Base-by-base conservation (phyloP, 2,329 filamentous ascomycete genomes). In the Colletotrichum salicis region DNA sequence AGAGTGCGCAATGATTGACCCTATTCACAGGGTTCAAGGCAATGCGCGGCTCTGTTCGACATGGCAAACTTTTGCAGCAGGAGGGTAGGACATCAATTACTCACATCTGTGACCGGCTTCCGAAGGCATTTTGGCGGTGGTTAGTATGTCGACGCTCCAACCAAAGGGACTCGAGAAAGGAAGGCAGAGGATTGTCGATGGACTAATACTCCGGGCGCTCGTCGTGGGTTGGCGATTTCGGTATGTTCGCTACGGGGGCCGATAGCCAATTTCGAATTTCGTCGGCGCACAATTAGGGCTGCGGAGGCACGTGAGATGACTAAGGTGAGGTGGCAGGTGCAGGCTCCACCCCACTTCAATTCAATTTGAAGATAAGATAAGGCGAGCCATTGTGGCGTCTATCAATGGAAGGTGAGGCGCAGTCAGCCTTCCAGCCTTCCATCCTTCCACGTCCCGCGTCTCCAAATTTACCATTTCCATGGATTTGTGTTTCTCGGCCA, bases 51-150 rank as follows among this genome's bases (percentile, higher is more conserved):
- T 48, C 6, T n/a, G 31, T 37, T 68, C 64, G 27, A 54, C 33
- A 70, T 24, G 27, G 62, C 62, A 58, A 59, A 68, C 13, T 31
- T 15, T n/a, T 22, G 27, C 63, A 33, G 15, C 33, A 24, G 22
- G 54, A 12, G 41, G 64, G 63, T 63, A 64, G 31, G 60, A 69
- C 37, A 41, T 48, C 56, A 75, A 73, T 76, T 77, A 93, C 93
- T 93, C 87, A 96, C 93, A 89, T 93, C 93, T 91, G 91, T 95
- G 93, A 87, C 93, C 93, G 84, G 92, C 89, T 91, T 94, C 93
- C 83, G 93, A 92, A 93, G 92, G 90, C 93, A 96, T 96, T 86
- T 90, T 95, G 92, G 87, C 86, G 86, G 83, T 80, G 76, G 85
- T 80, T 79, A 79, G 77, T 80, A 81, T 82, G 41, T 81, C 81